Evolutionary conservation across 805 yeast species (phyloP), one percentile per base, ranked within the genome.

Genomic region (Teunomyces gatunensis): DNA sequence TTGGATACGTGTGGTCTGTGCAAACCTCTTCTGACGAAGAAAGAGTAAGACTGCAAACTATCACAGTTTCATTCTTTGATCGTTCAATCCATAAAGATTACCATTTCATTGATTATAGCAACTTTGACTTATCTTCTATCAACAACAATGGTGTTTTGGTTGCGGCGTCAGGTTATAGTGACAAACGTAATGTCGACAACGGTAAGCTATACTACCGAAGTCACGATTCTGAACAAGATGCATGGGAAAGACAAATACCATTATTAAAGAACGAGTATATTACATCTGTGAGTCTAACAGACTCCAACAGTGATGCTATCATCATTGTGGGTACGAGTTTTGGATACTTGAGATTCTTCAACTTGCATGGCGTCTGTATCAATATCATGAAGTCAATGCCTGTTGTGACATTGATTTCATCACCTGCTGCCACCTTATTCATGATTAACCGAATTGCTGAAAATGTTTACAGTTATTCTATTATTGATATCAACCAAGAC

Each of bases 41-140:
- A 6, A 32, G 25, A 17, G 39, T 42, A 25, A 49, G 47, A 12
- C 72, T 81, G 54, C 79, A 83, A 49, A 83, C 91, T 34, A 74
- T 92, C n/a, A 91, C 96, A 0, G 89, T 91, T 1, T 80, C 89
- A 11, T 92, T 94, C 59, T 89, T 89, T 59, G 97, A 92, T 61
- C 74, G 85, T 45, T 81, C 89, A 0, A 59, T 76, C 10, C 85
- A 84, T 59, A 80, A 83, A 48, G 96, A 89, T 57, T 89, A 89
- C 58, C 92, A 89, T 65, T 91, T 92, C 67, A 84, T 83, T 42
- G 98, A 92, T 65, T 64, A 79, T 40, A 74, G 77, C 50, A 77
- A 79, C 11, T 89, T 76, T 64, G 96, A 89, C 61, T 65, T 89
- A 45, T 92, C 96, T 23, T 80, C 87, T 0, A 73, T 92, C 58